Evolutionary conservation across 1,284 basidiomycete species (phyloP).

Genomic region (Cryptococcus sp.): DNA sequence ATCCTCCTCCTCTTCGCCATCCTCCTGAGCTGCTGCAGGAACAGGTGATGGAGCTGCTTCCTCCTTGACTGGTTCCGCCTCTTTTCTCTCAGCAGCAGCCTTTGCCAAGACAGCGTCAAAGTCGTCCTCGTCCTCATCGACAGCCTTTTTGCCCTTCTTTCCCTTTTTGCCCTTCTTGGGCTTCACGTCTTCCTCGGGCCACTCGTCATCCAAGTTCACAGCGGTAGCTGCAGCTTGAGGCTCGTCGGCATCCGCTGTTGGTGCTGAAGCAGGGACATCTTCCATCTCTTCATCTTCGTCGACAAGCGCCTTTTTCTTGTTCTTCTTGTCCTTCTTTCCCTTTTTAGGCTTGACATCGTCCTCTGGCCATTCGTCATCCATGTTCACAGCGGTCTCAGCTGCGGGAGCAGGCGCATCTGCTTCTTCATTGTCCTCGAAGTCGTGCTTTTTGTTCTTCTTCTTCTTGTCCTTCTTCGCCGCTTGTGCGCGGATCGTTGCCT

Average conservation of each 20-base stretch:
- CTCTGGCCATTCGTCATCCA: slow-evolving; percentile 53
- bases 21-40: slow-evolving; percentile 54
- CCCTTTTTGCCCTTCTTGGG: slow-evolving; percentile 56
- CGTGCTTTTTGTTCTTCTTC: slow-evolving; percentile 33
- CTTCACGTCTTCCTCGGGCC: slow-evolving; percentile 53
- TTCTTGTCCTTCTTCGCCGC: slow-evolving; percentile 47
- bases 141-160: slow-evolving; percentile 57
- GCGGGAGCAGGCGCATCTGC: slow-evolving; percentile 30
- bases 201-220: slow-evolving; percentile 48
- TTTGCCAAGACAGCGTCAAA: slow-evolving; percentile 33
- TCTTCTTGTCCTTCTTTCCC: slow-evolving; percentile 51
- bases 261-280: slow-evolving; percentile 39
- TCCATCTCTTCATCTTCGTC: slow-evolving; percentile 33
- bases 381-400: slow-evolving; percentile 21
- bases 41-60: slow-evolving; percentile 54
- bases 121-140: slow-evolving; percentile 48
- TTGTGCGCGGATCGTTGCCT: slow-evolving; percentile 30
- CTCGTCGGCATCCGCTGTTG: slow-evolving; percentile 25
- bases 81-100: slow-evolving; percentile 35
- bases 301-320: slow-evolving; percentile 27
- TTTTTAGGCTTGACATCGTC: slow-evolving; percentile 55
- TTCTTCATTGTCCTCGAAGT: slow-evolving; percentile 28
- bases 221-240: slow-evolving; percentile 19
- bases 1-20: slow-evolving; percentile 64
- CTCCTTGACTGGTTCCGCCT: slow-evolving; percentile 54